Percentiles rank a stretch among this genome's conserved stretches.
Evolutionary conservation across 2,329 filamentous ascomycete genomes (phyloP).

Genomic region (Dryadomyces quercus-mongolicae): DNA sequence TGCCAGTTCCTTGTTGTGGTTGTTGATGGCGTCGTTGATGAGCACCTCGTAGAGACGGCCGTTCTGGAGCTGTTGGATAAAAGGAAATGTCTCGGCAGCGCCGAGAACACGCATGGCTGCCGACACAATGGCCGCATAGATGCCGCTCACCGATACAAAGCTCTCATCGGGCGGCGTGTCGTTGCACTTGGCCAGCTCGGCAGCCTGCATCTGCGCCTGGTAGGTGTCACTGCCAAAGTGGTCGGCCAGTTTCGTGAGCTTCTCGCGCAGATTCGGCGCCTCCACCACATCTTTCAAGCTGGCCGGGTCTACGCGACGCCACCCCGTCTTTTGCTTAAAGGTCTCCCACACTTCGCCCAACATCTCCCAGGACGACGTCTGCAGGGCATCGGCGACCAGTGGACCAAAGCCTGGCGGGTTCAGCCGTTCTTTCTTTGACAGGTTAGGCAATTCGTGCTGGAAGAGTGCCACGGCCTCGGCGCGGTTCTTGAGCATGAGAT

Average conservation of each 20-base stretch:
- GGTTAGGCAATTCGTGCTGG: slow-evolving; percentile 21
- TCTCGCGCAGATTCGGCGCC: not conserved
- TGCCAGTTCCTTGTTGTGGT: slow-evolving; percentile 18
- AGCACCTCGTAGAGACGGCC: slow-evolving; percentile 30
- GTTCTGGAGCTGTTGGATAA: slow-evolving; percentile 29
- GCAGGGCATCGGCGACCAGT: slow-evolving; percentile 29
- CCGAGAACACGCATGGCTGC: slow-evolving; percentile 7
- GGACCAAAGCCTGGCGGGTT: slow-evolving; percentile 26
- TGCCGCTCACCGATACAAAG: not conserved
- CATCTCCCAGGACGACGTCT: slow-evolving; percentile 22
- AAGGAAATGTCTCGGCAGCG: slow-evolving; percentile 17
- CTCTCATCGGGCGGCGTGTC: no score
- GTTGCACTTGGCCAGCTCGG: not conserved
- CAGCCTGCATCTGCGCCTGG: not conserved
- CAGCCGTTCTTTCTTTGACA: not conserved
- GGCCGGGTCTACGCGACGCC: not conserved
- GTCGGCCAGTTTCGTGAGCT: not conserved
- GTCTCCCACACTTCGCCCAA: slow-evolving; percentile 25
- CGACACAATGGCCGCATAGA: slow-evolving; percentile 6
- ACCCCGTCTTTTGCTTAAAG: slow-evolving; percentile 13
- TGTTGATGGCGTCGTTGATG: slow-evolving; percentile 20
- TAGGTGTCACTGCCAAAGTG: not conserved
- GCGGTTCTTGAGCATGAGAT: slow-evolving; percentile 27
- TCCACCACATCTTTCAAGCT: not conserved
- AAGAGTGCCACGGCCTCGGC: slow-evolving; percentile 28